Evolutionary conservation across 164 flowering plant species (phyloP).

Genomic region (Tetracentron sinense): DNA sequence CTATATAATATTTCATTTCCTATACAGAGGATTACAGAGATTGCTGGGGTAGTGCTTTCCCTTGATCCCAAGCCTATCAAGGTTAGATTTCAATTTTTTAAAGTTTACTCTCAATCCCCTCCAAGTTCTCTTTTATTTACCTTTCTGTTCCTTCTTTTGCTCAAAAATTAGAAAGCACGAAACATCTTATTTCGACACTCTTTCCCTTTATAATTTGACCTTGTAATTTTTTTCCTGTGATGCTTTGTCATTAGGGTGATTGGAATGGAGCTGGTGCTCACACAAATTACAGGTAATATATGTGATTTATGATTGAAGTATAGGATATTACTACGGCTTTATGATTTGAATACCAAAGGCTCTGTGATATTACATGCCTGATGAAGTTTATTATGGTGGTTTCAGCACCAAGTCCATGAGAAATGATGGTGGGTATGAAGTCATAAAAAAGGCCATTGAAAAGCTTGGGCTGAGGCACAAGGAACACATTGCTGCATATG

Average conservation of each 20-base stretch:
- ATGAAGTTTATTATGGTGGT: not conserved
- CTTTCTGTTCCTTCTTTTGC: too few species aligned
- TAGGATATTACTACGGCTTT: not conserved
- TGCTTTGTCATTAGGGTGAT: slow-evolving; percentile 42
- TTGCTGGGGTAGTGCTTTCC: slow-evolving; percentile 65
- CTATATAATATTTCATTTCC: too few species aligned
- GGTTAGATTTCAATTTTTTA: slow-evolving; percentile 27
- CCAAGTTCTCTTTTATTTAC: not conserved
- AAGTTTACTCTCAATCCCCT: not conserved
- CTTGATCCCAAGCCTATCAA: slow-evolving; percentile 66
- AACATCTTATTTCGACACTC: too few species aligned
- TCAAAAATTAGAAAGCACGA: too few species aligned
- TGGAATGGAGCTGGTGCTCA: slow-evolving; percentile 82
- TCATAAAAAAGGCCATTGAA: slow-evolving; percentile 58
- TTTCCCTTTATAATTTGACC: not conserved
- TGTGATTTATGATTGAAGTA: not conserved
- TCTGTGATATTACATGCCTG: too few species aligned
- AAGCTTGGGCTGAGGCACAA: slow-evolving; percentile 56
- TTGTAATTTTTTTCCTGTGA: not conserved
- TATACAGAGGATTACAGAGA: slow-evolving; percentile 61
- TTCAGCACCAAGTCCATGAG: slow-evolving; percentile 63
- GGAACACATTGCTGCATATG: slow-evolving; percentile 70
- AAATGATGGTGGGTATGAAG: slow-evolving; percentile 46
- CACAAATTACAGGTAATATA: slow-evolving; percentile 54
- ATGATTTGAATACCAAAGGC: too few species aligned